Conservation (phyloP, 441 rosid species). For the Populus hybrid region DNA sequence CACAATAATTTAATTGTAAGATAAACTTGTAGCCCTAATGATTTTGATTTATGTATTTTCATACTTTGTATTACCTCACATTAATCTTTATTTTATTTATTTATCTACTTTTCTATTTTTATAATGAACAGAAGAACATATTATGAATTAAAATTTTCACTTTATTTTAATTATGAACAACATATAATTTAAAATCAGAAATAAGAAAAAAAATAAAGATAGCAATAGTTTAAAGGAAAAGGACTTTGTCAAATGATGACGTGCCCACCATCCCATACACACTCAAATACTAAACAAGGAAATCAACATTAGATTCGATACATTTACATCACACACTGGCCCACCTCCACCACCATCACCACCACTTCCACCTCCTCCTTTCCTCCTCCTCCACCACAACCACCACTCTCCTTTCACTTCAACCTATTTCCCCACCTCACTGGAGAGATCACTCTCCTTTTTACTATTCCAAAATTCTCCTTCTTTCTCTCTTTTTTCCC, state of each 20-base stretch:
- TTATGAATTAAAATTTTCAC: too few species aligned
- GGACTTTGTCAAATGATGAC: slow-evolving; percentile 42
- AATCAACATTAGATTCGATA: slow-evolving; percentile 1
- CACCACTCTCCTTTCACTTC: slow-evolving; percentile 22
- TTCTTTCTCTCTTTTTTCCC: neutral
- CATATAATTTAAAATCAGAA: too few species aligned
- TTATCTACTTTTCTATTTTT: too few species aligned
- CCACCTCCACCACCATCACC: slow-evolving; percentile 15
- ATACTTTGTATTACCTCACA: too few species aligned
- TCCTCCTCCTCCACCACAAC: neutral
- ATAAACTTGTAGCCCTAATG: too few species aligned
- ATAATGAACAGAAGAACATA: too few species aligned
- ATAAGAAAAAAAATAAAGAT: neutral
- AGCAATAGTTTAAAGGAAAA: neutral
- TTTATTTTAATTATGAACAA: too few species aligned
- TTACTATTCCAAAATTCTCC: neutral
- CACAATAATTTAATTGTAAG: too few species aligned
- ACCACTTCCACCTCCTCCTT: slow-evolving; percentile 7
- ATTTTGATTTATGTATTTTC: too few species aligned
- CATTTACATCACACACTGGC: slow-evolving; percentile 10
- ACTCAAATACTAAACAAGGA: neutral
- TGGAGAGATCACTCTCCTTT: slow-evolving; percentile 20
- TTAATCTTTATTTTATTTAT: too few species aligned
- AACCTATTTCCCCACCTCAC: slow-evolving; percentile 36
- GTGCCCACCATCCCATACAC: slow-evolving; percentile 26